These are phyloP conservation scores for Psidium guajava DNA, from an alignment of 345 rosid genomes.

Conservation along the genomic window DNA sequence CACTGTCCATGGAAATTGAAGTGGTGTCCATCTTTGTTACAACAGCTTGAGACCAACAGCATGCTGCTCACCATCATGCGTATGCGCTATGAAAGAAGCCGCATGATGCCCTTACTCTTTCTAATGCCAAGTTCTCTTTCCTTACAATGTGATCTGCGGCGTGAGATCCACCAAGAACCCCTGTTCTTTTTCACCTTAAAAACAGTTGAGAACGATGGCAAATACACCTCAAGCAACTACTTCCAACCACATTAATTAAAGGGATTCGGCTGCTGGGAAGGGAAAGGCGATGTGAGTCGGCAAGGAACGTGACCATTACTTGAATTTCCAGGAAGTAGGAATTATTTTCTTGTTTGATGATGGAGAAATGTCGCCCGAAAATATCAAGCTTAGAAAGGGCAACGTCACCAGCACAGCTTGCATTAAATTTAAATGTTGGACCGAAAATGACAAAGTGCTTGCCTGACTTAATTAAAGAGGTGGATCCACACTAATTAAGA, in stretches of 20 bases:
- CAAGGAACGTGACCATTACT: background rate
- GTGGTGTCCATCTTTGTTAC: background rate
- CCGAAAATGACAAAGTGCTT: background rate
- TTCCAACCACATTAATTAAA: background rate
- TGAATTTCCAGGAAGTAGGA: background rate
- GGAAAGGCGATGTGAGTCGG: background rate
- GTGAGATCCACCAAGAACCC: background rate
- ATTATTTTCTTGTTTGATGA: background rate
- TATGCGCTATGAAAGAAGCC: too few relatives aligned
- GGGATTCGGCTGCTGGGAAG: background rate
- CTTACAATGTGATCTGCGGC: background rate
- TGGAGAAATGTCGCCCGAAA: background rate
- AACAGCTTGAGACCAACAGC: background rate
- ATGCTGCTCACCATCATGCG: too few relatives aligned
- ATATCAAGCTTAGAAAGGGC: background rate
- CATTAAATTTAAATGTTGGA: background rate
- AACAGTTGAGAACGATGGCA: background rate
- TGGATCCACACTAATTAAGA: background rate
- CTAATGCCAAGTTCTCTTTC: background rate
- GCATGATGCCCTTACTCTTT: background rate
- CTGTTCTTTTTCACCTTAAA: background rate
- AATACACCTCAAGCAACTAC: background rate
- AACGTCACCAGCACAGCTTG: background rate
- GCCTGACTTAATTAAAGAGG: background rate
- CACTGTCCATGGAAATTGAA: background rate